phyloP scores from a whole-genome alignment of 768 basidiomycete genomes.

The Suillus alpinus region DNA sequence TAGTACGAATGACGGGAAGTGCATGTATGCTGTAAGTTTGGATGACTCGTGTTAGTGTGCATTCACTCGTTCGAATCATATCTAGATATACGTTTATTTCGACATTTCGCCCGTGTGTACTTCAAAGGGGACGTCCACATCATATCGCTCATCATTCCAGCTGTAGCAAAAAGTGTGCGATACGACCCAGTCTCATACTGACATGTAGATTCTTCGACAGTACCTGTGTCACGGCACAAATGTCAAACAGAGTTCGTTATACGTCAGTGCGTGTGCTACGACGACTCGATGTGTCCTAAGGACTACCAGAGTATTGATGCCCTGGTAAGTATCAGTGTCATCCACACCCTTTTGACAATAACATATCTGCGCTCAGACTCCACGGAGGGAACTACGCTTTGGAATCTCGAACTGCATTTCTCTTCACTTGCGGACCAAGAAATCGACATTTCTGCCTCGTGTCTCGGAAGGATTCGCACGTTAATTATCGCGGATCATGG shows the following conservation, averaged over 20 bases:
- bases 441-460: background rate
- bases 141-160: background rate
- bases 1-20: background rate
- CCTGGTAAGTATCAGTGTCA: background rate
- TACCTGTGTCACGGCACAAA: background rate
- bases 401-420: background rate
- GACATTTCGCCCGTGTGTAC: too few species aligned
- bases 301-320: background rate
- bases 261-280: background rate
- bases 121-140: background rate
- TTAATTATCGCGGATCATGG: background rate
- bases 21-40: background rate
- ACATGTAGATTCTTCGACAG: background rate
- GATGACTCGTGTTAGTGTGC: background rate
- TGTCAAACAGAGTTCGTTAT: background rate
- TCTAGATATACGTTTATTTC: background rate
- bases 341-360: background rate
- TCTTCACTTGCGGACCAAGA: background rate
- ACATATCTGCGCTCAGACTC: background rate
- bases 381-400: background rate
- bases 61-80: background rate
- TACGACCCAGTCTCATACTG: background rate
- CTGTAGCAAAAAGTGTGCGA: background rate
- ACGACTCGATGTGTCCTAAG: background rate
- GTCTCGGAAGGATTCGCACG: background rate